These are phyloP conservation scores for Rachicladosporium sp. DNA, from an alignment of 2,329 filamentous ascomycete genomes.

Conservation along the genomic window DNA sequence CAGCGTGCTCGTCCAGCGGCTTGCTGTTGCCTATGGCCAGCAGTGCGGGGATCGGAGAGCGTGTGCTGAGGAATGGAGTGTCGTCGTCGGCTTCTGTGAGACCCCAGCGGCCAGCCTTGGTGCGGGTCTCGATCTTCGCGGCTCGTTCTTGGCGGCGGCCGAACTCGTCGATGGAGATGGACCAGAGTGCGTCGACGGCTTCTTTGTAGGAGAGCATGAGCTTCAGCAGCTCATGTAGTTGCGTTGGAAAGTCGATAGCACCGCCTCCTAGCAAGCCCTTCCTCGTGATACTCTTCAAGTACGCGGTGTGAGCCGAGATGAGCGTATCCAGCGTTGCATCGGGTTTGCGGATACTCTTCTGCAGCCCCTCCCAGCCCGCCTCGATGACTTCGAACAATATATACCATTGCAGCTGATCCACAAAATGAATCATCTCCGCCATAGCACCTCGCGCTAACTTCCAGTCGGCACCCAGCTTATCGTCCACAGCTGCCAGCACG, in stretches of 20 bases:
- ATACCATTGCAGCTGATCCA: slow-evolving; percentile 95
- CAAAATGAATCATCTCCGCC: slow-evolving; percentile 97
- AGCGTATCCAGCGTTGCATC: slow-evolving; percentile 89
- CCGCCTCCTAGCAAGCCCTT: slow-evolving; percentile 78
- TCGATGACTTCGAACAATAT: slow-evolving; percentile 98
- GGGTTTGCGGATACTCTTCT: slow-evolving; percentile 61
- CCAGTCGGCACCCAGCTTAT: slow-evolving; percentile 55
- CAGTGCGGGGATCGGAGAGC: slow-evolving; percentile 30
- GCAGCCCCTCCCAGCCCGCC: slow-evolving; percentile 82
- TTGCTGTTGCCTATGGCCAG: slow-evolving; percentile 18
- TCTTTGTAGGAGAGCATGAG: slow-evolving; percentile 91
- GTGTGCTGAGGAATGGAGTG: slow-evolving; percentile 8
- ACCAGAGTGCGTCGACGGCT: slow-evolving; percentile 85
- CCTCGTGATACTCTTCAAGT: slow-evolving; percentile 86
- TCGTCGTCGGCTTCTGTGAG: slow-evolving; percentile 44
- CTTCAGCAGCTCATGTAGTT: slow-evolving; percentile 84
- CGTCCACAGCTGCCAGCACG: slow-evolving; percentile 68
- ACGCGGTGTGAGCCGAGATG: slow-evolving; percentile 80
- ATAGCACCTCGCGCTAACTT: slow-evolving; percentile 78
- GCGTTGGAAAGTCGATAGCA: slow-evolving; percentile 63
- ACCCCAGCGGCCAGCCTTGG: slow-evolving; percentile 53
- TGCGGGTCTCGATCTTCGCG: slow-evolving; percentile 56
- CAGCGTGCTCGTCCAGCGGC: slow-evolving; percentile 39
- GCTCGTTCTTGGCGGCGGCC: slow-evolving; percentile 77
- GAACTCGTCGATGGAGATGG: slow-evolving; percentile 89